Conservation (phyloP, 306 rosid genomes). For the Ochetophila trinervis region DNA sequence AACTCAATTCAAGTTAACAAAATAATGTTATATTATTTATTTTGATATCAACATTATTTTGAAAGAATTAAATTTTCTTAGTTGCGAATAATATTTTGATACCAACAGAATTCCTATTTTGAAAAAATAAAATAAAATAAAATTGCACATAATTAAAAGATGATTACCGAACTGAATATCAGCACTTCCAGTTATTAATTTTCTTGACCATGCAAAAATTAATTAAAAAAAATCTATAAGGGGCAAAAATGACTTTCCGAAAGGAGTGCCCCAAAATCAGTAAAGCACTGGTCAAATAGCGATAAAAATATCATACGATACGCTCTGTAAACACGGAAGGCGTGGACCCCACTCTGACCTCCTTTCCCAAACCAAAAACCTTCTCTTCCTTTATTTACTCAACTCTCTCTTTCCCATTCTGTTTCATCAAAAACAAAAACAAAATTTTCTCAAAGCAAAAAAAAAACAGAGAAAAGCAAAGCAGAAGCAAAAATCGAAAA, state of each 20-base stretch:
- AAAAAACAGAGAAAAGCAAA: neutral
- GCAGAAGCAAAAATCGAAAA: neutral
- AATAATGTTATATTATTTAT: too few relatives aligned
- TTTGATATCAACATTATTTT: too few relatives aligned
- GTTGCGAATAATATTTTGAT: too few relatives aligned
- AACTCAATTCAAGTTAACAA: too few relatives aligned
- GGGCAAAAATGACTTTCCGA: slow-evolving; percentile 11
- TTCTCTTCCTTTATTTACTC: neutral
- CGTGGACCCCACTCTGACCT: slow-evolving; percentile 8
- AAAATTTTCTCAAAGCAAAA: neutral
- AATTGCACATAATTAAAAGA: too few relatives aligned
- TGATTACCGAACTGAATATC: too few relatives aligned
- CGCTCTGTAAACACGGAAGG: slow-evolving; percentile 28
- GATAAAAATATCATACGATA: neutral
- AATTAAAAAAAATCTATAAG: neutral
- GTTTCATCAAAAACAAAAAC: neutral
- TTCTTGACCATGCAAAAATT: too few relatives aligned
- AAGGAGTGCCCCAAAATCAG: neutral
- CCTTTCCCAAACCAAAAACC: neutral
- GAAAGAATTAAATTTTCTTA: too few relatives aligned
- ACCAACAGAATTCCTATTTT: too few relatives aligned
- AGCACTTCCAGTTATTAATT: too few relatives aligned
- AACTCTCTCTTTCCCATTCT: too few relatives aligned
- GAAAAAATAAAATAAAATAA: neutral
- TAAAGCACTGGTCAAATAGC: slow-evolving; percentile 2